A percentile compares a stretch with the other conserved stretches of the same genome.
phyloP scores from a whole-genome alignment of 345 rosid genomes.

The rapeseed (Brassica napus) region DNA sequence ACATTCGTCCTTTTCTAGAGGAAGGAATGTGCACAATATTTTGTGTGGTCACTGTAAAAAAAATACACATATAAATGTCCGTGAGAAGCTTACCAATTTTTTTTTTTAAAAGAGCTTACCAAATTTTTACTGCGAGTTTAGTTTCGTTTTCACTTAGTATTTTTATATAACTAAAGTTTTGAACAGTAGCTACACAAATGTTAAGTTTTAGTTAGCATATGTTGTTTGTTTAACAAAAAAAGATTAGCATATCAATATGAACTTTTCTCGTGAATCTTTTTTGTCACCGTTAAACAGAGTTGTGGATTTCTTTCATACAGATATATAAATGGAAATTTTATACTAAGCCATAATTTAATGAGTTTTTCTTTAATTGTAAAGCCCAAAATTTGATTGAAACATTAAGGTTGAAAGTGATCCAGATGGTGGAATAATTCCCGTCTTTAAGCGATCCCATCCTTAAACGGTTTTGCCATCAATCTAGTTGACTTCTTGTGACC shows the following conservation, averaged over 20 bases:
- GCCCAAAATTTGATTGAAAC: neutral
- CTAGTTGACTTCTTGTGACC: conserved; percentile 32
- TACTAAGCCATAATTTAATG: neutral
- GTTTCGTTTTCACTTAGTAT: neutral
- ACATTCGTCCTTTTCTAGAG: neutral
- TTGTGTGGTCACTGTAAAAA: neutral
- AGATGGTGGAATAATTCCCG: neutral
- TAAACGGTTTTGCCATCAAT: conserved; percentile 15
- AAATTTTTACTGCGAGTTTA: neutral
- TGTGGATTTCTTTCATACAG: neutral
- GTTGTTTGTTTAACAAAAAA: neutral
- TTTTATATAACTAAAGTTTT: neutral
- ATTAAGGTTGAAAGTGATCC: conserved; percentile 6
- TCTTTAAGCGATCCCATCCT: conserved; percentile 11
- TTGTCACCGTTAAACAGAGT: neutral
- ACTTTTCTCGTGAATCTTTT: neutral
- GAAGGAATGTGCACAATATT: neutral
- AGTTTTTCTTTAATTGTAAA: neutral
- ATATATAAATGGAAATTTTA: neutral
- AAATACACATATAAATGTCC: neutral
- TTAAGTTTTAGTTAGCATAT: neutral
- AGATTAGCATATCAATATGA: no score
- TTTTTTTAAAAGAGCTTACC: no score
- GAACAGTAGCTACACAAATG: neutral
- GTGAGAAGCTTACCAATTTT: neutral